phyloP scores from a whole-genome alignment of 768 basidiomycete species.

The Termitomyces sp. region DNA sequence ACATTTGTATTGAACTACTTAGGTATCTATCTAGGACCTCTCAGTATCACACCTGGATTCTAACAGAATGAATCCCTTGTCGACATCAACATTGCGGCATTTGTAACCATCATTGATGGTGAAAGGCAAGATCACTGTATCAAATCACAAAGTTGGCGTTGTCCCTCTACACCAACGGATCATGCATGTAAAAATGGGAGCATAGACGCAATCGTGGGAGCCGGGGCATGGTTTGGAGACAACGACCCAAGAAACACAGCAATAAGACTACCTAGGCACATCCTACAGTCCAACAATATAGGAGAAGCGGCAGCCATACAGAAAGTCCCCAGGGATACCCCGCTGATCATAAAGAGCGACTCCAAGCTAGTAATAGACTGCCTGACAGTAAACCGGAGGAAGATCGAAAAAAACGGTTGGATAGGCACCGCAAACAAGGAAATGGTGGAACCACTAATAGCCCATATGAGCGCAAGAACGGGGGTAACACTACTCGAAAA shows the following conservation, averaged over 20 bases:
- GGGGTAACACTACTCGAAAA: not conserved
- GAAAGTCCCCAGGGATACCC: not conserved
- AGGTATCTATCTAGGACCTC: too few relatives aligned
- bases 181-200: conserved; percentile 11
- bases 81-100: too few relatives aligned
- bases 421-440: not conserved
- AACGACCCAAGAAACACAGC: conserved; percentile 11
- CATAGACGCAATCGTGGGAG: conserved; percentile 7
- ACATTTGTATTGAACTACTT: too few relatives aligned
- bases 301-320: conserved; percentile 18
- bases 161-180: conserved; percentile 5
- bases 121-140: too few relatives aligned
- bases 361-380: conserved; percentile 15
- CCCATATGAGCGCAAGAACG: not conserved
- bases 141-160: too few relatives aligned
- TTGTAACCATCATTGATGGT: too few relatives aligned
- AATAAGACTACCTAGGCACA: conserved; percentile 6
- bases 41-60: too few relatives aligned
- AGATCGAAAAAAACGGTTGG: conserved; percentile 13
- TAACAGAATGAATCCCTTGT: too few relatives aligned
- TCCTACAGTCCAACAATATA: conserved; percentile 16
- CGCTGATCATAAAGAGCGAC: conserved; percentile 11
- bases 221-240: conserved; percentile 14
- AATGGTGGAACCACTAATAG: not conserved
- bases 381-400: conserved; percentile 1